phyloP scores from a whole-genome alignment of 1,284 basidiomycete genomes.

The Sporisorium iseilematis-ciliati region DNA sequence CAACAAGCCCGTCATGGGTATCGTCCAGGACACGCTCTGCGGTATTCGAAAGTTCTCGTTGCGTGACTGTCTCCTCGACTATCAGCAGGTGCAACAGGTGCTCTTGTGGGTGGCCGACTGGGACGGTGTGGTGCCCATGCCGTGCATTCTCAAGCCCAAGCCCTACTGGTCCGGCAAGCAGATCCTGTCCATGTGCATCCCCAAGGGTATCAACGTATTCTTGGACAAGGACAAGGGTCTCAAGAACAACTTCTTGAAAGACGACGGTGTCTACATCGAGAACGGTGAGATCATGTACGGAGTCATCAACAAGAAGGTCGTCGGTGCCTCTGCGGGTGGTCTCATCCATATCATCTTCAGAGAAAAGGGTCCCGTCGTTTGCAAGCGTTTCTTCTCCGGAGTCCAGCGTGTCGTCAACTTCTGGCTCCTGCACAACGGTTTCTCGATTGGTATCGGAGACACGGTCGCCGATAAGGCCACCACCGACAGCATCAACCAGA shows the following conservation, averaged over 20 bases:
- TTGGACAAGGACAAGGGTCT: conserved; percentile 62
- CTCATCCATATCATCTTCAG: conserved; percentile 97
- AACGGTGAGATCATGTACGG: conserved; percentile 97
- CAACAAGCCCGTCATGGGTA: conserved; percentile 99
- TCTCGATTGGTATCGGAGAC: conserved; percentile 98
- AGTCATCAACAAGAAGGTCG: conserved; percentile 97
- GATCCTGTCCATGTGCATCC: conserved; percentile 91
- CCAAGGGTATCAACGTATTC: conserved; percentile 92
- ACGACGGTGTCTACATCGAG: conserved; percentile 96
- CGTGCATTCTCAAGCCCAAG: conserved; percentile 95
- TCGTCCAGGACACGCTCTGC: conserved; percentile 98
- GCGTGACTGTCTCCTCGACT: conserved; percentile 76
- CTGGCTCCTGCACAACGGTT: conserved; percentile 98
- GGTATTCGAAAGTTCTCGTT: conserved; percentile 97
- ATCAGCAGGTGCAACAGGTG: conserved; percentile 83
- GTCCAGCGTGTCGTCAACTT: conserved; percentile 96
- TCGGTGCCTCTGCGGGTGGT: conserved; percentile 89
- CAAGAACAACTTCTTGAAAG: conserved; percentile 71
- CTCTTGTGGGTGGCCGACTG: conserved; percentile 97
- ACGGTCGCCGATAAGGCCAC: conserved; percentile 93
- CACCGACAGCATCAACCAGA: conserved; percentile 83
- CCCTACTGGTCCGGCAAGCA: conserved; percentile 99
- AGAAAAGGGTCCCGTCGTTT: conserved; percentile 94
- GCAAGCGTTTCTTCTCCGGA: conserved; percentile 91
- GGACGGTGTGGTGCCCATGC: conserved; percentile 92